Evolutionary conservation across 1,284 basidiomycete species (phyloP).

Genomic region (Irpex lacteus): DNA sequence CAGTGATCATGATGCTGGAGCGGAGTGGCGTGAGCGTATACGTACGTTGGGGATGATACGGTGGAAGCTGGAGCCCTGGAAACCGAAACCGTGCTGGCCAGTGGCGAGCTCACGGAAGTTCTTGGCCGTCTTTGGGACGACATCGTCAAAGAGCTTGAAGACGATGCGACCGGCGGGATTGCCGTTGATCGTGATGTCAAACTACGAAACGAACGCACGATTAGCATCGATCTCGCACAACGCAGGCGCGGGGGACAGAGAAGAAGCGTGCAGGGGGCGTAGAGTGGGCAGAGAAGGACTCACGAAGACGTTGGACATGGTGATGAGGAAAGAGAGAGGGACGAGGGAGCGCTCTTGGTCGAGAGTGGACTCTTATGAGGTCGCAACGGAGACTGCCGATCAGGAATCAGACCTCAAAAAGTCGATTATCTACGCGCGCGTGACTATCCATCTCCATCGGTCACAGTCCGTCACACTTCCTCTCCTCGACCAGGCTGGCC

Average conservation of each 20-base stretch:
- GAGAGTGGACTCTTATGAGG: constrained; percentile 22
- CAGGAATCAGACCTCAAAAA: constrained; percentile 28
- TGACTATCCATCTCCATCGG: constrained; percentile 11
- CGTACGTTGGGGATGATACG: constrained; percentile 32
- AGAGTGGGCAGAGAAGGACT: constrained; percentile 20
- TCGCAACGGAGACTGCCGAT: constrained; percentile 29
- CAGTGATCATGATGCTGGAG: not conserved
- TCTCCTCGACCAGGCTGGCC: not conserved
- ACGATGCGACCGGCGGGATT: constrained; percentile 46
- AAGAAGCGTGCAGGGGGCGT: not conserved
- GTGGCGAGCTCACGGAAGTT: constrained; percentile 54
- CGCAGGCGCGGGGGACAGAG: not conserved
- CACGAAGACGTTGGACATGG: constrained; percentile 50
- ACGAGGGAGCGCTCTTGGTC: constrained; percentile 15
- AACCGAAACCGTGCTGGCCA: constrained; percentile 41
- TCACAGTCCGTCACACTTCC: not conserved
- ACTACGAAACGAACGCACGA: constrained; percentile 26
- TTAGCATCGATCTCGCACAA: not conserved
- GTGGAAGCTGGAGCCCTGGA: constrained; percentile 35
- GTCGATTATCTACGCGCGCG: constrained; percentile 26
- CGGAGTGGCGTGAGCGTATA: not conserved
- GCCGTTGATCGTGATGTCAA: constrained; percentile 60
- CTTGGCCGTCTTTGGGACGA: constrained; percentile 44
- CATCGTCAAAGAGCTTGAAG: constrained; percentile 60
- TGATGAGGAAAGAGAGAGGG: constrained; percentile 19